Evolutionary conservation across 208 protist genomes (phyloP), one percentile per base, ranked within the genome.

Genomic region (Trypanosoma platydactyli): DNA sequence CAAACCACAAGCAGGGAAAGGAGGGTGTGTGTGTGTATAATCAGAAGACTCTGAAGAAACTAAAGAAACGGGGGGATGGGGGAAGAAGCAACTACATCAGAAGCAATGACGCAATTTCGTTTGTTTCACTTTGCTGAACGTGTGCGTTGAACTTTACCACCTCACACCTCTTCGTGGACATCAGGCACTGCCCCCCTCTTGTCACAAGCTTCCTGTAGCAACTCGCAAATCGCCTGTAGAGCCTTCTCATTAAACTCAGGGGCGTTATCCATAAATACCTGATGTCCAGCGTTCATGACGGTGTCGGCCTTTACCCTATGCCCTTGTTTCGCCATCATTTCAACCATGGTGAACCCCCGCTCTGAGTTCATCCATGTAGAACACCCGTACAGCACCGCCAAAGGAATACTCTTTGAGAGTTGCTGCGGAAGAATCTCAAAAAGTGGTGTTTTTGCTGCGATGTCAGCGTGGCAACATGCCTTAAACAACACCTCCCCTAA

Each of bases 401-500:
- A 25, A 3, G 75, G 63, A 25, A 86, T 73, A 27, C 49, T 33
- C 35, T 27, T 42, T 49, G 71, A 65, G 0, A 86, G 65, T 6
- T 44, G 25, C 3, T 6, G 15, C 18, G 81, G 81, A 38, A 91
- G 59, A 45, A 71, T 55, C 12, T 80, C 69, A 6, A 45, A 24
- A 22, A 91, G 70, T 24, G 85, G 75, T 40, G 64, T 61, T 57
- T 86, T 88, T 0, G 85, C 85, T 11, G 65, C 73, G 2, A 80
- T 73, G 41, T 84, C 75, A 45, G 64, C 56, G 54, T 86, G 77
- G 63, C 77, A 86, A 62, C 85, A 88, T 7, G 67, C 73, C 41
- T 76, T 76, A 64, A 88, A 89, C 27, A 86, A 59, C 40, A 20
- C 62, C 68, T 88, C 81, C 5, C 86, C 83, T 20, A 80, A 63